Evolutionary conservation across 805 yeast genomes (phyloP).

Genomic region (Danielia oregonensis): DNA sequence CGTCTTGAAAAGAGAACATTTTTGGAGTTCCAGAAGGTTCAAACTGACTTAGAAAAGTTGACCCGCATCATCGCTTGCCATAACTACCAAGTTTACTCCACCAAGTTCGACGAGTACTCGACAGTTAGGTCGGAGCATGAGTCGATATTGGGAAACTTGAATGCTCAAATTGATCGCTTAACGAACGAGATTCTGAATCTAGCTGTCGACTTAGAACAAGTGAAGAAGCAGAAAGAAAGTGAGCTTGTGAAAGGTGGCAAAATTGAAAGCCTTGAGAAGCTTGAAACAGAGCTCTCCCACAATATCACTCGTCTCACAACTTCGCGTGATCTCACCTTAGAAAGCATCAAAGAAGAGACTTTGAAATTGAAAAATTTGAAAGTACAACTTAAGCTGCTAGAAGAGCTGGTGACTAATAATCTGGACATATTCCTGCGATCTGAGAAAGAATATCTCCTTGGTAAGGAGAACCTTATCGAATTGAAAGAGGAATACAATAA

Average conservation of each 20-base stretch:
- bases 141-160: slow-evolving; percentile 36
- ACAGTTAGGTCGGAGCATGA: slow-evolving; percentile 41
- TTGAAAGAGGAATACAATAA: slow-evolving; percentile 46
- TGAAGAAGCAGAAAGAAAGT: slow-evolving; percentile 49
- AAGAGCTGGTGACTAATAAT: slow-evolving; percentile 34
- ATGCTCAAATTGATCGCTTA: slow-evolving; percentile 42
- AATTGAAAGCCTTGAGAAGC: slow-evolving; percentile 54
- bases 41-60: slow-evolving; percentile 72
- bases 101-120: slow-evolving; percentile 41
- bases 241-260: slow-evolving; percentile 60
- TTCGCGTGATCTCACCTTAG: slow-evolving; percentile 51
- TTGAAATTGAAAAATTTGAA: slow-evolving; percentile 15
- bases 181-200: slow-evolving; percentile 54
- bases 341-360: slow-evolving; percentile 49
- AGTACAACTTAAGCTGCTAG: slow-evolving; percentile 29
- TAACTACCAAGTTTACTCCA: slow-evolving; percentile 50
- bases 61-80: slow-evolving; percentile 74
- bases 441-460: slow-evolving; percentile 42
- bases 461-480: slow-evolving; percentile 41
- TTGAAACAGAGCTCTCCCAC: slow-evolving; percentile 56
- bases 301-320: slow-evolving; percentile 68
- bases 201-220: slow-evolving; percentile 55
- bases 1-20: slow-evolving; percentile 79
- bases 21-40: slow-evolving; percentile 82
- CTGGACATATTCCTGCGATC: slow-evolving; percentile 33